Conservation (phyloP, 2,329 filamentous ascomycete species). For the Bertia moriformis region DNA sequence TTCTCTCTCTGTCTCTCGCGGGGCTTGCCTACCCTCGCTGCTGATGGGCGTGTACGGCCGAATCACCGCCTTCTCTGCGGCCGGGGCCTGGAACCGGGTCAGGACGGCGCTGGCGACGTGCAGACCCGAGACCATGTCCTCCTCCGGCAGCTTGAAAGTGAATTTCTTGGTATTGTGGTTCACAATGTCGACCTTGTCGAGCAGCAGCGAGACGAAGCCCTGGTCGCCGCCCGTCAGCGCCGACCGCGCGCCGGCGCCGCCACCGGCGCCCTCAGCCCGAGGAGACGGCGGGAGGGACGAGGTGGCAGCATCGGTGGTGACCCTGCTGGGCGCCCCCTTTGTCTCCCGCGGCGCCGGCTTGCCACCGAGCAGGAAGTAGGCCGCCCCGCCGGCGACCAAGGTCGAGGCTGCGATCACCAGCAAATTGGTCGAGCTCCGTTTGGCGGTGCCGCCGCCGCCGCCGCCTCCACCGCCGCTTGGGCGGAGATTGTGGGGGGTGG, state of each 20-base stretch:
- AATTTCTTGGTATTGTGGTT: slow-evolving; percentile 94
- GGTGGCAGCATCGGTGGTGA: slow-evolving; percentile 2
- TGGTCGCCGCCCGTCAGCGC: slow-evolving; percentile 75
- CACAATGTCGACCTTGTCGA: slow-evolving; percentile 64
- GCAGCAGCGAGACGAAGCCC: slow-evolving; percentile 69
- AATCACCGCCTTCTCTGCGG: slow-evolving; percentile 71
- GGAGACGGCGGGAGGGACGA: neutral
- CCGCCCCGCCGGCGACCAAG: too few relatives aligned
- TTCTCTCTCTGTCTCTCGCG: slow-evolving; percentile 4
- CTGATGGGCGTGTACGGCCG: slow-evolving; percentile 86
- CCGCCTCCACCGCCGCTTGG: slow-evolving; percentile 20
- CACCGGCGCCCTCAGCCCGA: neutral
- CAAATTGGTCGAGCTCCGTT: neutral
- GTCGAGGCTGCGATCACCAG: neutral
- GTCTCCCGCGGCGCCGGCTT: too few relatives aligned
- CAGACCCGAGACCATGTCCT: slow-evolving; percentile 72
- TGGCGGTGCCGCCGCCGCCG: slow-evolving; percentile 14
- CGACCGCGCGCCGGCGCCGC: slow-evolving; percentile 23
- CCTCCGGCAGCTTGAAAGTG: slow-evolving; percentile 73
- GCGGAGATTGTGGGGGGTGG: slow-evolving; percentile 8
- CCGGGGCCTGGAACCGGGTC: slow-evolving; percentile 79
- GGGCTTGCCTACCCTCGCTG: slow-evolving; percentile 65
- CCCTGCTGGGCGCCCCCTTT: neutral
- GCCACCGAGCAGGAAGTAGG: too few relatives aligned
- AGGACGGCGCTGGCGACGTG: slow-evolving; percentile 72